A percentile compares a stretch with the other conserved stretches of the same genome.
These are phyloP conservation scores for Solanum chmielewskii DNA, from an alignment of 257 asterid genomes.

Conservation along the genomic window DNA sequence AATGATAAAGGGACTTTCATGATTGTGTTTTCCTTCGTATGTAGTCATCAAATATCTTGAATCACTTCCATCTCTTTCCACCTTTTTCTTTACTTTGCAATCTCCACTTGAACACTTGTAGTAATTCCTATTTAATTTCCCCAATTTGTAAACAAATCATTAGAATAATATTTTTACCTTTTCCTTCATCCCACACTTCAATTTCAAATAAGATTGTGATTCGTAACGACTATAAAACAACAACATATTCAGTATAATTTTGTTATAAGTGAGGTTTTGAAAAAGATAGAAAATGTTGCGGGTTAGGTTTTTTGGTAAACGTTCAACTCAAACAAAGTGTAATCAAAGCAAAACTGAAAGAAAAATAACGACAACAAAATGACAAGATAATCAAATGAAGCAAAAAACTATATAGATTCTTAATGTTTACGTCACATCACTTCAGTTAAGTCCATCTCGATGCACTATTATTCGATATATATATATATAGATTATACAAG, in stretches of 20 bases:
- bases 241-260: not conserved
- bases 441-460: not conserved
- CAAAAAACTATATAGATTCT: not conserved
- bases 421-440: too few relatives aligned
- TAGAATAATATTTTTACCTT: not conserved
- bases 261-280: not conserved
- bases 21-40: slow-evolving; percentile 26
- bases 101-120: slow-evolving; percentile 23
- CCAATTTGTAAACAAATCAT: not conserved
- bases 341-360: not conserved
- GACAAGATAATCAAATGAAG: not conserved
- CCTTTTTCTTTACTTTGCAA: slow-evolving; percentile 29
- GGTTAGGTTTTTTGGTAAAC: too few relatives aligned
- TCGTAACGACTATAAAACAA: too few relatives aligned
- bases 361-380: not conserved
- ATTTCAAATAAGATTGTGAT: not conserved
- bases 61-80: slow-evolving; percentile 27
- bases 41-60: slow-evolving; percentile 17
- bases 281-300: not conserved
- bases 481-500: not conserved
- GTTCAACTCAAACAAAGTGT: not conserved
- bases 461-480: not conserved
- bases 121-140: slow-evolving; percentile 12
- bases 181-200: not conserved
- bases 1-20: slow-evolving; percentile 9